Base-by-base conservation (phyloP, 2,329 filamentous ascomycete genomes). In the Xylaria sp. region DNA sequence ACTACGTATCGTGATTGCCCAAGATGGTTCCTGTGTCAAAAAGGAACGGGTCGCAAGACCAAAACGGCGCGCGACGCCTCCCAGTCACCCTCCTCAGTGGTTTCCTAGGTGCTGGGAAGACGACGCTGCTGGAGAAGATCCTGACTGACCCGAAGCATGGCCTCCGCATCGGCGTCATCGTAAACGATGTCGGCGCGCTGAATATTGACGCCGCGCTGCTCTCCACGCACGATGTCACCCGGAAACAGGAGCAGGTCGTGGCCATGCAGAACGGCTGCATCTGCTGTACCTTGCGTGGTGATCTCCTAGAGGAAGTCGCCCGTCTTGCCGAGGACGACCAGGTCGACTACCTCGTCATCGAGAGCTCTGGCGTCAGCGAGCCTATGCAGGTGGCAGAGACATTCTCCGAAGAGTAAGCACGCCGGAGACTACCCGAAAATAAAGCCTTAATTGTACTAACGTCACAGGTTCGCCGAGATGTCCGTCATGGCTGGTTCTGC, bases 191-290 rank as follows among this genome's bases (percentile, higher is more conserved):
- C 80, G 88, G 87, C 70, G 84, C 85, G 0, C 81, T 91, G 60
- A 92, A 92, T 72, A 87, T 92, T 72, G 89, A 92, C 66, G 89
- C 89, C 0, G 84, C 88, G 5, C 80, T 91, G 0, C 87, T 91
- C 54, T 85, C 86, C 18, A 82, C 87, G 1, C 85, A 89, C 74
- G 84, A 84, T 28, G 79, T 91, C 44, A 87, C 86, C 34, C 74
- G 77, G 2, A 85, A 87, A 71, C 81, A 90, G 48, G 89, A 91
- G 72, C 90, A 91, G 71, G 83, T 92, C 39, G 88, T 92, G 18
- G 87, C 89, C 10, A 84, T 92, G 64, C 89, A 92, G 74, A 92
- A 92, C 70, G 90, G 91, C 10, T 93, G 91, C 72, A 94, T 94
- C 74, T 94, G 91, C 82, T 94, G 91, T 74, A 93, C 91, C 0